These are phyloP conservation scores for Exophiala calicioides DNA, from an alignment of 2,329 filamentous ascomycete species.

Conservation along the genomic window DNA sequence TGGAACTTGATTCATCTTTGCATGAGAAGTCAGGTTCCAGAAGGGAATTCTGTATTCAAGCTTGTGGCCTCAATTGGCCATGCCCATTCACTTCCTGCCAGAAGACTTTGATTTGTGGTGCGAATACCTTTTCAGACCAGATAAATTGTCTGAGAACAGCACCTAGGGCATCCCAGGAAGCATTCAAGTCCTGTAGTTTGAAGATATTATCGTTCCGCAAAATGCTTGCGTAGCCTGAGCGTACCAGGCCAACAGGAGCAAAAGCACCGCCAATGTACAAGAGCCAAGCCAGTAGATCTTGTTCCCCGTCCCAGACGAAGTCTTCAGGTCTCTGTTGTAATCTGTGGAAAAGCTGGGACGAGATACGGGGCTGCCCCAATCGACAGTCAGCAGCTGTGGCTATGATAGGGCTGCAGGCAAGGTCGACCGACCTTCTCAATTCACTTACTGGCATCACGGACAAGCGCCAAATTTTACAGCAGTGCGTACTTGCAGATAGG, in stretches of 20 bases:
- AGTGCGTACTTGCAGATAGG: conserved; percentile 43
- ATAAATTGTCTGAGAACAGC: conserved; percentile 39
- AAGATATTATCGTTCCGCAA: conserved; percentile 18
- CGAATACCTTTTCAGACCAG: conserved; percentile 45
- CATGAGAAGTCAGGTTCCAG: too few species aligned
- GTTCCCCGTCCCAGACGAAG: conserved; percentile 37
- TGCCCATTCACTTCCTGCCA: conserved; percentile 30
- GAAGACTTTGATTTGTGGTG: conserved; percentile 34
- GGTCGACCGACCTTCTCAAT: not conserved
- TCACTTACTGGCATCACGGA: conserved; percentile 43
- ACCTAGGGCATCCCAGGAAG: conserved; percentile 38
- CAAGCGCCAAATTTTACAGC: conserved; percentile 45
- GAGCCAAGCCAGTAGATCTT: conserved; percentile 42
- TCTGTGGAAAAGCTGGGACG: conserved; percentile 37
- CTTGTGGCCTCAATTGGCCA: too few species aligned
- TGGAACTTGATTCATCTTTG: too few species aligned
- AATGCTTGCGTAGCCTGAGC: conserved; percentile 35
- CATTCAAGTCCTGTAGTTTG: conserved; percentile 28
- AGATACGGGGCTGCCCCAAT: conserved; percentile 7
- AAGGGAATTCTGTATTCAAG: too few species aligned
- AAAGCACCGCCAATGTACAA: conserved; percentile 44
- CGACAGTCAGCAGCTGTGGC: too few species aligned
- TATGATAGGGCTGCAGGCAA: too few species aligned
- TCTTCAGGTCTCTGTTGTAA: conserved; percentile 36
- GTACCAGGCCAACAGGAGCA: conserved; percentile 34